Evolutionary conservation across 148 eudicot genomes (phyloP).

Genomic region (Fallopia convolvulus): DNA sequence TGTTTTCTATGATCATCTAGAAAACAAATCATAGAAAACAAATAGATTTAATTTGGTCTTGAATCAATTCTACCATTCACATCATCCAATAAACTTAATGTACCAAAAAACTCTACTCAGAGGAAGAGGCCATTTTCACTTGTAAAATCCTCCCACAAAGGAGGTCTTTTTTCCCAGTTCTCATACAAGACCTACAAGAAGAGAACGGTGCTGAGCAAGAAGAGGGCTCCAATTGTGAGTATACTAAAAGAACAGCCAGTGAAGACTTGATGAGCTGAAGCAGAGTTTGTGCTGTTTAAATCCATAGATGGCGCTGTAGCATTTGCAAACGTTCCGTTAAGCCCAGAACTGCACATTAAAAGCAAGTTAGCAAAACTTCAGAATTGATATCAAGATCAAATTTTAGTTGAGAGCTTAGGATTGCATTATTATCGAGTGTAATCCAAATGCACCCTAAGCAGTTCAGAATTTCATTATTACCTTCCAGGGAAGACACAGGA

Average conservation of each 20-base stretch:
- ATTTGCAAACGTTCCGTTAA: neutral
- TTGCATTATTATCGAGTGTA: neutral
- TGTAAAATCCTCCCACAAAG: neutral
- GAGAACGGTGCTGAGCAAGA: neutral
- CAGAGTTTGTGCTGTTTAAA: slow-evolving; percentile 6
- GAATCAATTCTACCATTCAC: neutral
- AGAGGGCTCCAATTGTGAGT: neutral
- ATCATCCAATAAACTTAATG: neutral
- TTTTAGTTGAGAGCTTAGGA: too few species aligned
- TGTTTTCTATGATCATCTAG: slow-evolving; percentile 1
- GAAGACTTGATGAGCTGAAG: neutral
- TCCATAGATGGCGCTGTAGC: neutral
- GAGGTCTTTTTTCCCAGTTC: neutral
- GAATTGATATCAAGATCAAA: neutral
- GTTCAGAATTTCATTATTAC: slow-evolving; percentile 25
- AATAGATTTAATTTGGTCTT: neutral
- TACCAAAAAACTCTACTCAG: neutral
- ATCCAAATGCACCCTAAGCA: neutral
- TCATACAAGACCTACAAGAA: neutral
- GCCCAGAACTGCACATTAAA: neutral
- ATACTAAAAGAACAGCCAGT: neutral
- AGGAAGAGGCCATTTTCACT: neutral
- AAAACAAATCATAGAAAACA: slow-evolving; percentile 8
- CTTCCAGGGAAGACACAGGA: slow-evolving; percentile 82
- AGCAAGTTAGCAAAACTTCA: neutral